Evolutionary conservation across 352 stramenopile genomes (phyloP).

Genomic region (Globisporangium heterothallicum): DNA sequence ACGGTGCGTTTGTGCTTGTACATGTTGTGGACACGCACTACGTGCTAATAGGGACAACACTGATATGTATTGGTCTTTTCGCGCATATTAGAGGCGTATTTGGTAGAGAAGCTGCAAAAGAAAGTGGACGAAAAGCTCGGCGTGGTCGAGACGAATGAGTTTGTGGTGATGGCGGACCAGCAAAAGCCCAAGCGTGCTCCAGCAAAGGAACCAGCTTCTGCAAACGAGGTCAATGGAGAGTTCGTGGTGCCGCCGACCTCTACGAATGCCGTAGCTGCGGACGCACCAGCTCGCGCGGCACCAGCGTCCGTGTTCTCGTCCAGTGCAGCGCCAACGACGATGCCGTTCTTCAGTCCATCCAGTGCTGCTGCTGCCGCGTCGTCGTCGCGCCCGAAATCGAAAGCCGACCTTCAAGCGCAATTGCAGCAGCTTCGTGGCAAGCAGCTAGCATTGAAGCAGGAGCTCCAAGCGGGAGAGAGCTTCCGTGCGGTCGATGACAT

Average conservation of each 20-base stretch:
- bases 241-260: neutral
- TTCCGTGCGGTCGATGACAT: constrained; percentile 26
- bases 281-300: too few species aligned
- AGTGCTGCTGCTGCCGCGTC: constrained; percentile 1
- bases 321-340: constrained; percentile 9
- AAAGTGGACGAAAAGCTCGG: constrained; percentile 52
- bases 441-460: constrained; percentile 25
- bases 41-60: too few species aligned
- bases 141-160: constrained; percentile 40
- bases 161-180: constrained; percentile 23
- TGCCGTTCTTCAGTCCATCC: constrained; percentile 36
- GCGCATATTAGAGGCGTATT: constrained; percentile 27
- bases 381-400: constrained; percentile 21
- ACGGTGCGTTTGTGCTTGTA: constrained; percentile 18
- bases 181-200: constrained; percentile 1
- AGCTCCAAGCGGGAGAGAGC: constrained; percentile 11
- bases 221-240: neutral
- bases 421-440: constrained; percentile 28
- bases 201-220: neutral
- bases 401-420: constrained; percentile 37
- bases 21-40: neutral
- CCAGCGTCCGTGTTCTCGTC: constrained; percentile 21
- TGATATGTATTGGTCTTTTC: neutral
- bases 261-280: too few species aligned
- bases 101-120: constrained; percentile 48